Conservation (phyloP, 179 eudicot genomes). For the Spergularia azorica region DNA sequence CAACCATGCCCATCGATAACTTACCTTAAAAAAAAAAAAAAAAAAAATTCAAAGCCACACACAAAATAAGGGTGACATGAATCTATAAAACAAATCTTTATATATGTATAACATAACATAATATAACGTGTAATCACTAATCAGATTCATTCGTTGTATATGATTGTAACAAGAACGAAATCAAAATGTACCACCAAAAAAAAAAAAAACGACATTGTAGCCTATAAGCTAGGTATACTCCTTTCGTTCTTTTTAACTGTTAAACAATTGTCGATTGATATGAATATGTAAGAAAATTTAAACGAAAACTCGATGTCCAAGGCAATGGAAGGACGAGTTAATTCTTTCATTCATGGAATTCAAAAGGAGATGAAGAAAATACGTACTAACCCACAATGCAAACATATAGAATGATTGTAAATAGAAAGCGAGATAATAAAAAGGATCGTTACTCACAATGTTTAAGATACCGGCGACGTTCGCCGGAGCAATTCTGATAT, state of each 20-base stretch:
- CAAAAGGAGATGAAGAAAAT: not conserved
- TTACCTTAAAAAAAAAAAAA: too few species aligned
- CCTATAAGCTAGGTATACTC: not conserved
- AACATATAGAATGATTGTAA: not conserved
- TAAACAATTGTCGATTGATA: too few species aligned
- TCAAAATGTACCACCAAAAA: not conserved
- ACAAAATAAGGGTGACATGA: too few species aligned
- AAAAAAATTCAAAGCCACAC: too few species aligned
- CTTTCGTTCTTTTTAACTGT: too few species aligned
- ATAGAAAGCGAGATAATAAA: not conserved
- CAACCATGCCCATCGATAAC: too few species aligned
- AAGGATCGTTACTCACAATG: not conserved
- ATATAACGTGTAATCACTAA: not conserved
- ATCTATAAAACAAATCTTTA: not conserved
- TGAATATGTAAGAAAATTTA: too few species aligned
- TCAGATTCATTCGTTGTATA: not conserved
- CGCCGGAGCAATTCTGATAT: conserved; percentile 14
- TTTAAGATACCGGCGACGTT: conserved; percentile 16
- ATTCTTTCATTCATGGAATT: too few species aligned
- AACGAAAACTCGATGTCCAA: not conserved
- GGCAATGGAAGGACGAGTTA: too few species aligned
- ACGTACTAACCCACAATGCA: not conserved
- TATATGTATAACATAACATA: too few species aligned
- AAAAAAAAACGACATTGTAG: not conserved
- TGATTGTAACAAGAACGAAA: not conserved